These are phyloP conservation scores for Tephrocybe sp. DNA, from an alignment of 768 basidiomycete species.

Conservation along the genomic window DNA sequence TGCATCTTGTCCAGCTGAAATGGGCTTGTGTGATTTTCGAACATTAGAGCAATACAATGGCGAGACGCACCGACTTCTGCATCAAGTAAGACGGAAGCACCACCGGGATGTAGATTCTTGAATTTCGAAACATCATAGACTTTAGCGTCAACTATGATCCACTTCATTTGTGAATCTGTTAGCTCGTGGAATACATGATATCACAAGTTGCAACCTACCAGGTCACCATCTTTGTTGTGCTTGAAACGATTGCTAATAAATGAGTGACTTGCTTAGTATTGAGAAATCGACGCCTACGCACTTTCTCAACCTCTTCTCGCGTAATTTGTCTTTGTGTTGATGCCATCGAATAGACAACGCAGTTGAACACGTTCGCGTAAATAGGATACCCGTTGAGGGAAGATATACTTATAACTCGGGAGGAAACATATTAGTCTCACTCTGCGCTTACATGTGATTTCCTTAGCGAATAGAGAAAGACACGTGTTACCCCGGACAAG, in stretches of 20 bases:
- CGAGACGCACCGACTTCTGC: conserved; percentile 61
- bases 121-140: conserved; percentile 84
- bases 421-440: too few relatives aligned
- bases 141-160: conserved; percentile 82
- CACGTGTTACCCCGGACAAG: not conserved
- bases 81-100: conserved; percentile 69
- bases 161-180: conserved; percentile 37
- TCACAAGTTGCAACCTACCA: conserved; percentile 38
- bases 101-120: conserved; percentile 81
- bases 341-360: conserved; percentile 20
- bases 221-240: conserved; percentile 80
- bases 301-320: conserved; percentile 74
- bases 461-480: not conserved
- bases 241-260: too few relatives aligned
- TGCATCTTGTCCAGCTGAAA: conserved; percentile 69
- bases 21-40: too few relatives aligned
- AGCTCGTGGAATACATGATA: not conserved
- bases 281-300: conserved; percentile 27
- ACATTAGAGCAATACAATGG: too few relatives aligned
- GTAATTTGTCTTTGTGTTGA: conserved; percentile 40
- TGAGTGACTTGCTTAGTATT: too few relatives aligned
- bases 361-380: too few relatives aligned
- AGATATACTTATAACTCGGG: too few relatives aligned
- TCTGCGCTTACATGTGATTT: not conserved
- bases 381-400: too few relatives aligned